Conservation (phyloP, 2,329 filamentous ascomycete species). For the Epichloe baconii region DNA sequence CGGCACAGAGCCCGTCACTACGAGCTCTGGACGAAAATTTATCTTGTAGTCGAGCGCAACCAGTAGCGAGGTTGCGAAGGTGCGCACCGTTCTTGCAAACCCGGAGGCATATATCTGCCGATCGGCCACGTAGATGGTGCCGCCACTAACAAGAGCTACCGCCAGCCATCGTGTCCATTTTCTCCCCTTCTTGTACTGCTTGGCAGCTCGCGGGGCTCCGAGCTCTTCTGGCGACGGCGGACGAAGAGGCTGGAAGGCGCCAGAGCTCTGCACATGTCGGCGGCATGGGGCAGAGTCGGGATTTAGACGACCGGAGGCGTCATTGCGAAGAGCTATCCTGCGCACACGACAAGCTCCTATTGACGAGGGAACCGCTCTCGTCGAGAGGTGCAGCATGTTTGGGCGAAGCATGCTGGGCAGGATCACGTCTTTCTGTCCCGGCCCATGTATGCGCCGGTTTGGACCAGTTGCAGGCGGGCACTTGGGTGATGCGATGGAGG, state of each 20-base stretch:
- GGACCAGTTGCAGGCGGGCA: background rate
- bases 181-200: slow-evolving; percentile 54
- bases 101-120: slow-evolving; percentile 65
- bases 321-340: slow-evolving; percentile 1
- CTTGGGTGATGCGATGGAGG: background rate
- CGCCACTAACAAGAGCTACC: slow-evolving; percentile 45
- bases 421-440: slow-evolving; percentile 3
- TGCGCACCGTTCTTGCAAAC: slow-evolving; percentile 64
- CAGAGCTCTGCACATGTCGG: slow-evolving; percentile 19
- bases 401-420: slow-evolving; percentile 16
- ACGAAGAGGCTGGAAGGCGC: slow-evolving; percentile 49
- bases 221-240: slow-evolving; percentile 71
- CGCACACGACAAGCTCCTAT: slow-evolving; percentile 8
- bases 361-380: slow-evolving; percentile 8
- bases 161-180: slow-evolving; percentile 68
- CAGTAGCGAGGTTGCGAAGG: slow-evolving; percentile 65
- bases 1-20: slow-evolving; percentile 57
- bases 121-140: slow-evolving; percentile 56
- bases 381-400: slow-evolving; percentile 13
- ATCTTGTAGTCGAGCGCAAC: slow-evolving; percentile 92
- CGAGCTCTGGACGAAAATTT: slow-evolving; percentile 76
- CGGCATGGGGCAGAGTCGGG: slow-evolving; percentile 1
- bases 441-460: background rate
- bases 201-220: slow-evolving; percentile 59
- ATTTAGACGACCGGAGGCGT: background rate